Percentiles rank a stretch among this genome's conserved stretches.
Evolutionary conservation across 2,329 filamentous ascomycete species (phyloP).

Genomic region (Laburnicola sp.): DNA sequence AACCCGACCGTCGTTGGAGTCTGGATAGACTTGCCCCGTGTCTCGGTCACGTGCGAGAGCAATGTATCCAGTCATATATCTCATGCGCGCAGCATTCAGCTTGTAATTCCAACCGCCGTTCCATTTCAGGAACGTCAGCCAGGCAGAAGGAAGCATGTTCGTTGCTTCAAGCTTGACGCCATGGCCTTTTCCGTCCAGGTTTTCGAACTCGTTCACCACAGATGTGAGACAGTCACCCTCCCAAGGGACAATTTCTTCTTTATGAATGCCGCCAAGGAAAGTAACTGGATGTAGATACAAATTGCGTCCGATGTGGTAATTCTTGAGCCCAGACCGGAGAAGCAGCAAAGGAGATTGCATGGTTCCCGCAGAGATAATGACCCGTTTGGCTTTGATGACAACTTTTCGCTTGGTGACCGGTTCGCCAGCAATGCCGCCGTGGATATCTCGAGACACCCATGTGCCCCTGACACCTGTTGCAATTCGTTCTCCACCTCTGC

Average conservation of each 20-base stretch:
- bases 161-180: conserved; percentile 79
- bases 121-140: conserved; percentile 68
- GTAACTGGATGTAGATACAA: conserved; percentile 77
- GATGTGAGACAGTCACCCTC: conserved; percentile 78
- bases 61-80: conserved; percentile 73
- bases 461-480: conserved; percentile 73
- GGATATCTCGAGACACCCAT: conserved; percentile 72
- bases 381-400: conserved; percentile 74
- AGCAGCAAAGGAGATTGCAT: conserved; percentile 78
- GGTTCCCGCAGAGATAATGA: conserved; percentile 76
- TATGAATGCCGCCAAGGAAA: conserved; percentile 62
- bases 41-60: conserved; percentile 75
- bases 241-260: conserved; percentile 65
- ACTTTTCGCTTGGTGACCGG: conserved; percentile 62
- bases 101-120: conserved; percentile 71
- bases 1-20: conserved; percentile 66
- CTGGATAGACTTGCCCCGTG: conserved; percentile 71
- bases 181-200: conserved; percentile 78
- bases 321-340: conserved; percentile 76
- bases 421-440: conserved; percentile 60
- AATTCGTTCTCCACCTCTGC: conserved; percentile 55
- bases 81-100: conserved; percentile 67
- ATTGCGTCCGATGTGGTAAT: conserved; percentile 78
- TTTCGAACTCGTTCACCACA: conserved; percentile 75
- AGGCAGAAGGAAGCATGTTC: conserved; percentile 71